A percentile compares a stretch with the other conserved stretches of the same genome.
phyloP scores from a whole-genome alignment of 768 basidiomycete genomes.

The Tricholoma sp. region DNA sequence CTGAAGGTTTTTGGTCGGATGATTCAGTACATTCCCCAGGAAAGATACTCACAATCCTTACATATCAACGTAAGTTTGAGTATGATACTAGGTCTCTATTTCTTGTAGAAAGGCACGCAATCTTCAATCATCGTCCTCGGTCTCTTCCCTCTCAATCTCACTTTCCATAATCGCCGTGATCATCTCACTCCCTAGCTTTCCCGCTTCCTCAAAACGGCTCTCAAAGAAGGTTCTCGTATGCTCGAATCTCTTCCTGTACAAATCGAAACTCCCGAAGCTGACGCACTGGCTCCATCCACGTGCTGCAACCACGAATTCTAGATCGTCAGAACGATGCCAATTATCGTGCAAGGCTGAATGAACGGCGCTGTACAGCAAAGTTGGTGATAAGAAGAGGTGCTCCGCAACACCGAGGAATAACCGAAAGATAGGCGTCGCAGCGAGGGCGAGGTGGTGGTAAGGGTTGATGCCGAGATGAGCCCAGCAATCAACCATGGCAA shows the following conservation, averaged over 20 bases:
- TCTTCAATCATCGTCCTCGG: slow-evolving; percentile 3
- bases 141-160: slow-evolving; percentile 34
- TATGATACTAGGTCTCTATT: no score
- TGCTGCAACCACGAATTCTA: slow-evolving; percentile 92
- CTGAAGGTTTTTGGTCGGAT: no score
- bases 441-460: slow-evolving; percentile 85
- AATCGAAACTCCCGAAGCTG: slow-evolving; percentile 85
- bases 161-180: slow-evolving; percentile 80
- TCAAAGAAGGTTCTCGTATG: slow-evolving; percentile 82
- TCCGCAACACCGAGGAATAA: slow-evolving; percentile 97
- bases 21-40: no score
- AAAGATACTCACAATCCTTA: no score
- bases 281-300: slow-evolving; percentile 97
- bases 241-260: slow-evolving; percentile 78
- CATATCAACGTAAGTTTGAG: no score
- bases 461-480: slow-evolving; percentile 82
- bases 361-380: slow-evolving; percentile 64
- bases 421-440: slow-evolving; percentile 94
- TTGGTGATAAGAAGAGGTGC: slow-evolving; percentile 76
- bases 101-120: no score
- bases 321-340: slow-evolving; percentile 81
- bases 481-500: slow-evolving; percentile 99
- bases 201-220: slow-evolving; percentile 82
- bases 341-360: slow-evolving; percentile 70
- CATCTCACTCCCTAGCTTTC: slow-evolving; percentile 80